Evolutionary conservation across 257 asterid species (phyloP), one percentile per base, ranked within the genome.

Genomic region (Handroanthus guayacan): DNA sequence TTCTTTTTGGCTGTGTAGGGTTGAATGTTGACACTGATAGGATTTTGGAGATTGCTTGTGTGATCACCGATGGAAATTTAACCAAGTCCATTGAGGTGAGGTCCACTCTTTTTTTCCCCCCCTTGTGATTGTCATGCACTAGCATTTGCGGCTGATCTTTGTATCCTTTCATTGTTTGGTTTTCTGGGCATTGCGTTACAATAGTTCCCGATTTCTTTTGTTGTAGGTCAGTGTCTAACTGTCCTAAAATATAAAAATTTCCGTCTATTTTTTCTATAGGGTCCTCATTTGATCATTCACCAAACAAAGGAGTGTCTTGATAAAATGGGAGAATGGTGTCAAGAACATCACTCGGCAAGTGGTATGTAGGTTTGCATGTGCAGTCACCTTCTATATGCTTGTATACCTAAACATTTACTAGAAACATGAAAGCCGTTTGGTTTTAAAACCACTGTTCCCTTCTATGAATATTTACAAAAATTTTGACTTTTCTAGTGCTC

Each of bases 321-420:
- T 73, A 79, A 79, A 65, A 89, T 89, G 95, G 92, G 92, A 67
- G 83, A 87, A 70, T 89, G 95, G 95, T 89, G 95, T 78, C 92
- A 86, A 75, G 78, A 79, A 67, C 95, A 89, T 83, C 95, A 89
- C 80, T 80, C 79, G 41, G 86, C 80, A 39, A 89, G 95, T 82
- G 92, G 95, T 89, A 84, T 72, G 87, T 71, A 31, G 63, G 75
- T 80, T 67, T 56, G n/a, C n/a, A 34, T 6, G 45, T 78, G 39
- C 63, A 62, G 45, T 78, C 31, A 51, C 63, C 69, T 52, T 70
- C 74, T 34, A 8, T 74, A 38, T 14, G 5, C 37, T 51, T 69
- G 39, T 45, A 47, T 67, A 17, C 48, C 43, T 55, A 48, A 34
- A 39, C 8, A 31, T 9, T 31, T 62, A 62, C 14, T 9, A 62